Base-by-base conservation (phyloP, 768 basidiomycete species). In the Tylopilus rubrobrunneus region DNA sequence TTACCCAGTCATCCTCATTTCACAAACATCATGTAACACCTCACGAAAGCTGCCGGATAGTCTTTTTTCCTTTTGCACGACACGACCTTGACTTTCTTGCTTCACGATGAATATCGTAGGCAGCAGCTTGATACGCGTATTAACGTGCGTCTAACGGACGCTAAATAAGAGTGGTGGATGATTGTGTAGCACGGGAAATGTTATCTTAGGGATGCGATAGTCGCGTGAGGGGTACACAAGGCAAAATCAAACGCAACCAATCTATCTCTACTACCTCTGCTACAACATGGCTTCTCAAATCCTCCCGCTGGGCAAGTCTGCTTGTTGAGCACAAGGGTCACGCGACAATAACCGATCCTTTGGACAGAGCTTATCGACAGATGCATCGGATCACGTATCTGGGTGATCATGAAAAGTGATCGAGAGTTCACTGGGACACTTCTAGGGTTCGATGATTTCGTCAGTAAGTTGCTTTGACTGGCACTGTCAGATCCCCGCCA, bases 351-450 rank as follows among this genome's bases (percentile, higher is more conserved):
- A 60, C 21, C 1, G 36, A 21, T 37, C 23, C 7, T 17, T 19
- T 37, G 43, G 29, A 51, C 49, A 95, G 96, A 98, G 71, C 79
- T 99, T 42, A 96, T 99, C 64, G 96, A 99, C 71, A 83, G 90
- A 69, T 98, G 96, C 68, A 98, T 98, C 68, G 96, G 96, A 52
- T 96, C 93, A 33, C 83, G 85, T 46, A 95, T 98, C 67, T 97
- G 93, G 92, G 96, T 98, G 63, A 85, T 98, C 69, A 98, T 97
- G 92, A 98, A 98, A 76, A 86, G 81, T 62, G 94, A 99, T 57
- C 87, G 93, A 44, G 96, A 99, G 74, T 99, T 98, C 73, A 91
- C 89, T 23, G 96, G 96, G 11, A 97, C 86, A 3, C 77, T 99
- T 40, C 79, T 96, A 33, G 96, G 96, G 2, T 99, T 99, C 63